A percentile compares a stretch with the other conserved stretches of the same genome.
phyloP scores from a whole-genome alignment of 768 basidiomycete species.

The Collybia sp. region DNA sequence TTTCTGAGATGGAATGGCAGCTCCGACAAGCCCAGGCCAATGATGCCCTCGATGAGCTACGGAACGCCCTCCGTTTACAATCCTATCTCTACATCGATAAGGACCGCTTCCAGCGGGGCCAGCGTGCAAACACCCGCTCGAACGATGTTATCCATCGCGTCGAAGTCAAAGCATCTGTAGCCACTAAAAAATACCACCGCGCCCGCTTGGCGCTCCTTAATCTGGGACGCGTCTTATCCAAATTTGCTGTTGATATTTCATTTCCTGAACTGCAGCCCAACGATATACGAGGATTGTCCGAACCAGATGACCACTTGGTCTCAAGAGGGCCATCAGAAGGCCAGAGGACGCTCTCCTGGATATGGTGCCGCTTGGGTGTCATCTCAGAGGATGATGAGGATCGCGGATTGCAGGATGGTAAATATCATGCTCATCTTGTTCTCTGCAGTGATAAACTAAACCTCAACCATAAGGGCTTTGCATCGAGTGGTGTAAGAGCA shows the following conservation, averaged over 20 bases:
- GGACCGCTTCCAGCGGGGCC: conserved; percentile 7
- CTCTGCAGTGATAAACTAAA: not conserved
- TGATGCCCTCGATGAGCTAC: conserved; percentile 6
- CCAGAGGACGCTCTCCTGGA: conserved; percentile 4
- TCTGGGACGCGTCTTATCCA: not conserved
- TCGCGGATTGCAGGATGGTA: conserved; percentile 1
- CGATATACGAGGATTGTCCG: conserved; percentile 4
- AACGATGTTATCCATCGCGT: conserved; percentile 1
- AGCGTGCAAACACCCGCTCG: conserved; percentile 6
- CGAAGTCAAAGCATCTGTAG: conserved; percentile 2
- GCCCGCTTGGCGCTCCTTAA: not conserved
- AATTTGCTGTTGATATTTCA: conserved; percentile 1
- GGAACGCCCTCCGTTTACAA: conserved; percentile 5
- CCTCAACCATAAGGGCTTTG: not conserved
- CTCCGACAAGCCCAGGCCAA: conserved; percentile 10
- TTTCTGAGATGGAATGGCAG: not conserved
- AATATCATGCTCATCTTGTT: not conserved
- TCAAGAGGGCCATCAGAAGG: conserved; percentile 1
- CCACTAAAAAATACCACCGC: conserved; percentile 4
- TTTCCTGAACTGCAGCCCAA: not conserved
- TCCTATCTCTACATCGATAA: conserved; percentile 9
- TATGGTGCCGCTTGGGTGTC: conserved; percentile 3
- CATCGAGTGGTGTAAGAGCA: conserved; percentile 3
- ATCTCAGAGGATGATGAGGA: conserved; percentile 1
- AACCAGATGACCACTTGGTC: not conserved